Evolutionary conservation across 805 yeast species (phyloP).

Genomic region (Maudiozyma bulderi): DNA sequence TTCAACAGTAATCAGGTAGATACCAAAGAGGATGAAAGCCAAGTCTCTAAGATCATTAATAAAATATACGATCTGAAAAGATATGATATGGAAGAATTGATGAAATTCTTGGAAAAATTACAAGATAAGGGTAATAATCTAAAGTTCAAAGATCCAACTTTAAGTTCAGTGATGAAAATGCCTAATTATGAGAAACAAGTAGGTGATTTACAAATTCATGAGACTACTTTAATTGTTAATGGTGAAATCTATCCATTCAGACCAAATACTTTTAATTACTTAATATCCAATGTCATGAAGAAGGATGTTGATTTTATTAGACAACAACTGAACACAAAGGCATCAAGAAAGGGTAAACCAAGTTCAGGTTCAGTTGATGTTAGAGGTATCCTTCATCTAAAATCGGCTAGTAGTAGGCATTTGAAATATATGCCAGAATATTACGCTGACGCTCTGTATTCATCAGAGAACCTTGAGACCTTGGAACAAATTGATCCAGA

Average conservation of each 20-base stretch:
- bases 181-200: conserved; percentile 23
- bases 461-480: conserved; percentile 17
- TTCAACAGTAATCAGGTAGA: conserved; percentile 14
- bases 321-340: conserved; percentile 11
- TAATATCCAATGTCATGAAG: conserved; percentile 42
- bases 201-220: conserved; percentile 32
- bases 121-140: conserved; percentile 6
- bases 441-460: conserved; percentile 24
- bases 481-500: conserved; percentile 9
- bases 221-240: conserved; percentile 54
- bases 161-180: background rate
- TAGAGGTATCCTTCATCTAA: conserved; percentile 24
- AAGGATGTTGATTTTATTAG: conserved; percentile 38
- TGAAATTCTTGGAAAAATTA: conserved; percentile 14
- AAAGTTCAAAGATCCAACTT: conserved; percentile 1
- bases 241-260: conserved; percentile 55
- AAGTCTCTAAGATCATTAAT: conserved; percentile 7
- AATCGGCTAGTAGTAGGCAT: conserved; percentile 35
- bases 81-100: conserved; percentile 6
- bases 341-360: conserved; percentile 2
- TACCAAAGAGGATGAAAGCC: background rate
- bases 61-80: conserved; percentile 21
- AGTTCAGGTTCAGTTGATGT: conserved; percentile 10
- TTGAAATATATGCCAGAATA: conserved; percentile 43
- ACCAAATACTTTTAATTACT: conserved; percentile 43